A percentile compares a stretch with the other conserved stretches of the same genome.
Evolutionary conservation across 192 early-diverging fungal genomes (phyloP).

Genomic region (Coemansia sp.): DNA sequence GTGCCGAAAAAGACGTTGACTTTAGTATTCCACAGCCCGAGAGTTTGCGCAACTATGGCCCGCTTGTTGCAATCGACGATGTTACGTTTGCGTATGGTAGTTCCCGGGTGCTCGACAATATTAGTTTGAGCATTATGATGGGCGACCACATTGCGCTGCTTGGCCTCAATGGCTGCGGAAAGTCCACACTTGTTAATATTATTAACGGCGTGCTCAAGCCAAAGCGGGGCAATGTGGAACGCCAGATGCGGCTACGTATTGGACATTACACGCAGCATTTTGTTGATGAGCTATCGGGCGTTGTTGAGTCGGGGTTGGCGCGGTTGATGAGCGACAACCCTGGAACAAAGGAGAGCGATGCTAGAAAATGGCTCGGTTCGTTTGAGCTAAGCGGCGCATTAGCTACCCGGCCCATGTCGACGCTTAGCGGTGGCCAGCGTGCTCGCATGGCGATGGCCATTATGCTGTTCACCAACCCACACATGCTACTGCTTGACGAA

Average conservation of each 20-base stretch:
- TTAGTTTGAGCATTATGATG: conserved; percentile 69
- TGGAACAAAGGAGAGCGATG: conserved; percentile 58
- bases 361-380: conserved; percentile 71
- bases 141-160: conserved; percentile 71
- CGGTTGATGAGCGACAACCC: conserved; percentile 54
- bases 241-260: conserved; percentile 64
- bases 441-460: conserved; percentile 75
- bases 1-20: conserved; percentile 58
- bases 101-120: conserved; percentile 59
- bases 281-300: conserved; percentile 65
- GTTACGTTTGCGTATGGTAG: conserved; percentile 49
- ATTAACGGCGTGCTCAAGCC: conserved; percentile 65
- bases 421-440: conserved; percentile 81
- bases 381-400: conserved; percentile 72
- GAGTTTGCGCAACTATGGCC: conserved; percentile 63
- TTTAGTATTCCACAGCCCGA: conserved; percentile 71
- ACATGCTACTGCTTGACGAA: conserved; percentile 76
- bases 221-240: conserved; percentile 62
- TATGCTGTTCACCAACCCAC: conserved; percentile 63
- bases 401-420: conserved; percentile 60
- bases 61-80: conserved; percentile 66
- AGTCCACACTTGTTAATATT: conserved; percentile 77
- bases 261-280: conserved; percentile 87
- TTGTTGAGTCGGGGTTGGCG: conserved; percentile 56
- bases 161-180: conserved; percentile 82